Evolutionary conservation across 2,329 filamentous ascomycete species (phyloP).

Genomic region (Ceratocystis diversiconidia): DNA sequence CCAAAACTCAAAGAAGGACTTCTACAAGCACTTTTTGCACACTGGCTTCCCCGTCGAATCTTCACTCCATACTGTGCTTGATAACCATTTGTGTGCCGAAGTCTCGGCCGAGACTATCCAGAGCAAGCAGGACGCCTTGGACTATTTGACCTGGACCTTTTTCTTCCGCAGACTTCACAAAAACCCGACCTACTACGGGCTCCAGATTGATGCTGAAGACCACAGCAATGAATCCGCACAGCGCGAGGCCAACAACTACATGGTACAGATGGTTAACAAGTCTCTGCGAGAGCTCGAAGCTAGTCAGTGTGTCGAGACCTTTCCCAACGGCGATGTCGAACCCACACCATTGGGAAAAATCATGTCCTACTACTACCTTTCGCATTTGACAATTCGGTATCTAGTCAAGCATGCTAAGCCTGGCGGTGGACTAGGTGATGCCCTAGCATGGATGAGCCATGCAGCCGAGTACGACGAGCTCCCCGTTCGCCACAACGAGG

Average conservation of each 20-base stretch:
- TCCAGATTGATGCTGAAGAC: constrained; percentile 60
- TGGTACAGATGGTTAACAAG: constrained; percentile 81
- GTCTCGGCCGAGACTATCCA: constrained; percentile 83
- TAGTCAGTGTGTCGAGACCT: constrained; percentile 70
- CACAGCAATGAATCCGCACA: constrained; percentile 41
- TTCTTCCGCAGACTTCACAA: constrained; percentile 97
- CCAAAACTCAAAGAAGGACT: constrained; percentile 93
- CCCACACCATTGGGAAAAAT: constrained; percentile 89
- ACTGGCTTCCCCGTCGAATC: constrained; percentile 97
- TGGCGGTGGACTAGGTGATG: constrained; percentile 64
- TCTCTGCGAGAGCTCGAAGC: constrained; percentile 69
- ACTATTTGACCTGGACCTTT: constrained; percentile 98
- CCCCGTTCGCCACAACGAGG: constrained; percentile 94
- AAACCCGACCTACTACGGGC: constrained; percentile 94
- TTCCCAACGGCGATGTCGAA: constrained; percentile 78
- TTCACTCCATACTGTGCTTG: constrained; percentile 85
- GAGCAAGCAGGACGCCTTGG: constrained; percentile 91
- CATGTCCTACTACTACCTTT: constrained; percentile 98
- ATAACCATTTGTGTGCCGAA: constrained; percentile 93
- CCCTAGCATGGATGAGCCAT: constrained; percentile 78
- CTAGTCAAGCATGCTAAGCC: constrained; percentile 64
- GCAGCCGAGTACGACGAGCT: constrained; percentile 96
- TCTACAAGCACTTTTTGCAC: constrained; percentile 98
- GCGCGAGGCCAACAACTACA: constrained; percentile 79
- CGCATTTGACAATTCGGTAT: constrained; percentile 84